A percentile compares a stretch with the other conserved stretches of the same genome.
Conservation (phyloP, 129 eudicot species). For the Glebionis coronaria region DNA sequence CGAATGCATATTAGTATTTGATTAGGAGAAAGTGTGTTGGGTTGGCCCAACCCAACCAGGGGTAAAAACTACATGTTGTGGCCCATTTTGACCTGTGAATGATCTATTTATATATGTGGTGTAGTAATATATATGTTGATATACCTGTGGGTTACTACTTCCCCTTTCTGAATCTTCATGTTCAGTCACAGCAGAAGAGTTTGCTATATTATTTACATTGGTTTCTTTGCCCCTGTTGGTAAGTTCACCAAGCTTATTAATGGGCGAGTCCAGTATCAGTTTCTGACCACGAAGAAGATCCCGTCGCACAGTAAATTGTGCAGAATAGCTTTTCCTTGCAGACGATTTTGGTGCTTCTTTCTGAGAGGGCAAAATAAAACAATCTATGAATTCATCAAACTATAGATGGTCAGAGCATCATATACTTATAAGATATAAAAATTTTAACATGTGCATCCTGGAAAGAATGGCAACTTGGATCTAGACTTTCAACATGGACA, state of each 20-base stretch:
- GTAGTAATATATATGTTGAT: background rate
- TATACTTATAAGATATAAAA: background rate
- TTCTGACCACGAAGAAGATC: constrained; percentile 45
- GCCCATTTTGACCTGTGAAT: background rate
- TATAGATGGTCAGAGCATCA: constrained; percentile 3
- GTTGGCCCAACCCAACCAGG: background rate
- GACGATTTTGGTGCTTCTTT: constrained; percentile 33
- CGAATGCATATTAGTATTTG: background rate
- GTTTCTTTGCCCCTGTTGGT: constrained; percentile 19
- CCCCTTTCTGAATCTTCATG: constrained; percentile 27
- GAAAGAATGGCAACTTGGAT: too few species aligned
- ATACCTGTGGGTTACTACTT: constrained; percentile 32
- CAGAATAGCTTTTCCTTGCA: constrained; percentile 37
- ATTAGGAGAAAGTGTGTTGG: background rate
- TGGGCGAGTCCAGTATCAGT: constrained; percentile 25
- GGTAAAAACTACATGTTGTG: background rate
- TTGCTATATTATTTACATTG: constrained; percentile 12
- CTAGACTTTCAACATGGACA: too few species aligned
- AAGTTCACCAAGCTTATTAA: constrained; percentile 20
- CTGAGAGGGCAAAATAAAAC: constrained; percentile 26
- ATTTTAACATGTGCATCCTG: background rate
- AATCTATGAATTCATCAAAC: constrained; percentile 15
- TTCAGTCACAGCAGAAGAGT: constrained; percentile 3
- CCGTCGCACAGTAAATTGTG: constrained; percentile 37
- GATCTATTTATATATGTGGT: background rate